Percentiles rank a stretch among this genome's conserved stretches.
Evolutionary conservation across 2,329 filamentous ascomycete genomes (phyloP).

Genomic region (Fusarium multiceps): DNA sequence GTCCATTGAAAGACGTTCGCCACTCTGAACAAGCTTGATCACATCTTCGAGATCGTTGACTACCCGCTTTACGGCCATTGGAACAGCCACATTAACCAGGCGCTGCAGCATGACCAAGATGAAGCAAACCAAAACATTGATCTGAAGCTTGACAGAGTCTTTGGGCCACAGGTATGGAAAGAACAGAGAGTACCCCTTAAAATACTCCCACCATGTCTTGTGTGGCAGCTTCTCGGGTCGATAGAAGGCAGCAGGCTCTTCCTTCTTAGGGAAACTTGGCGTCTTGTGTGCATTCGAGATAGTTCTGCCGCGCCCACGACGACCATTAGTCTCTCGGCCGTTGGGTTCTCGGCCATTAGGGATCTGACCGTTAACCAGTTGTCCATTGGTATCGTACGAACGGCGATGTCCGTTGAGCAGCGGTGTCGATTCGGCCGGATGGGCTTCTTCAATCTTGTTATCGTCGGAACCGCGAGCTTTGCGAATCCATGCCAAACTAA

Average conservation of each 20-base stretch:
- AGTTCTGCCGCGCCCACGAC: constrained; percentile 51
- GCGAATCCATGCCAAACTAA: constrained; percentile 56
- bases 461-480: constrained; percentile 54
- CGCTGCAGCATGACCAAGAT: constrained; percentile 82
- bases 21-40: constrained; percentile 60
- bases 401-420: constrained; percentile 63
- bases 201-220: constrained; percentile 95
- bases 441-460: constrained; percentile 54
- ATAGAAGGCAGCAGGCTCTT: constrained; percentile 84
- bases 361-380: constrained; percentile 40
- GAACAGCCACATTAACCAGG: constrained; percentile 86
- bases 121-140: constrained; percentile 86
- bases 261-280: constrained; percentile 54
- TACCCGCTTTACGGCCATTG: constrained; percentile 81
- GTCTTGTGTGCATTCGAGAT: constrained; percentile 55
- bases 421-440: constrained; percentile 69
- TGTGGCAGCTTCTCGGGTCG: constrained; percentile 86
- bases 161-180: constrained; percentile 97
- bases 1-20: constrained; percentile 49
- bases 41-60: constrained; percentile 74
- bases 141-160: constrained; percentile 77
- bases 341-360: constrained; percentile 33
- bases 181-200: constrained; percentile 91
- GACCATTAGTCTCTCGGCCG: constrained; percentile 43
- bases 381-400: constrained; percentile 52